Conservation (phyloP, 1,139 yeast species). For the Lodderomyces elongisporus region DNA sequence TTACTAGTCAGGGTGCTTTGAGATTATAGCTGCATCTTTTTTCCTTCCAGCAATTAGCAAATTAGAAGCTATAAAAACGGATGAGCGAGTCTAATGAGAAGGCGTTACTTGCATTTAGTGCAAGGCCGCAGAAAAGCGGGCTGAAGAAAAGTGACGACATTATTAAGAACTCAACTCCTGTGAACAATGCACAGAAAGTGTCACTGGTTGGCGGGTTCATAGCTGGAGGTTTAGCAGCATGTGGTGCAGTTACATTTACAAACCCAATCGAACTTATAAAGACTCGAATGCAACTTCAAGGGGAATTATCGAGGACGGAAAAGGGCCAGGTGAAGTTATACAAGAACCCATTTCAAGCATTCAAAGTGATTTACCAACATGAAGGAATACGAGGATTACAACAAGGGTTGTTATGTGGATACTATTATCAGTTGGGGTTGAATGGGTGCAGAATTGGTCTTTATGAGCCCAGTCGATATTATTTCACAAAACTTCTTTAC, state of each 20-base stretch:
- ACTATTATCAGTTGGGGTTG: conserved; percentile 80
- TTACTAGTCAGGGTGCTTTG: too few relatives aligned
- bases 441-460: conserved; percentile 93
- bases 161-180: too few relatives aligned
- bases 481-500: conserved; percentile 50
- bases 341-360: conserved; percentile 82
- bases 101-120: too few relatives aligned
- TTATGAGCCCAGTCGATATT: conserved; percentile 78
- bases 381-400: conserved; percentile 90
- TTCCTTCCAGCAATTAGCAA: too few relatives aligned
- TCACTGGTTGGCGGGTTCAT: conserved; percentile 74
- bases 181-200: conserved; percentile 44
- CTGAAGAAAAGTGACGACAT: too few relatives aligned
- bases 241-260: conserved; percentile 96
- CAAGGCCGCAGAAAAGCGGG: too few relatives aligned
- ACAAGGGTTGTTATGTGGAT: conserved; percentile 80
- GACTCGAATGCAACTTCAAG: conserved; percentile 94
- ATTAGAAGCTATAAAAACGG: too few relatives aligned
- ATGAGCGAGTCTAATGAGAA: too few relatives aligned
- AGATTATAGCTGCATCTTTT: too few relatives aligned
- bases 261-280: conserved; percentile 93
- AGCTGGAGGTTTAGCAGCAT: conserved; percentile 95
- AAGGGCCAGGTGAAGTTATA: conserved; percentile 50
- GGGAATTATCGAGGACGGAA: conserved; percentile 64
- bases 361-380: conserved; percentile 62